Conservation (phyloP, 106 monocot genomes). For the Hemerocallis citrina region DNA sequence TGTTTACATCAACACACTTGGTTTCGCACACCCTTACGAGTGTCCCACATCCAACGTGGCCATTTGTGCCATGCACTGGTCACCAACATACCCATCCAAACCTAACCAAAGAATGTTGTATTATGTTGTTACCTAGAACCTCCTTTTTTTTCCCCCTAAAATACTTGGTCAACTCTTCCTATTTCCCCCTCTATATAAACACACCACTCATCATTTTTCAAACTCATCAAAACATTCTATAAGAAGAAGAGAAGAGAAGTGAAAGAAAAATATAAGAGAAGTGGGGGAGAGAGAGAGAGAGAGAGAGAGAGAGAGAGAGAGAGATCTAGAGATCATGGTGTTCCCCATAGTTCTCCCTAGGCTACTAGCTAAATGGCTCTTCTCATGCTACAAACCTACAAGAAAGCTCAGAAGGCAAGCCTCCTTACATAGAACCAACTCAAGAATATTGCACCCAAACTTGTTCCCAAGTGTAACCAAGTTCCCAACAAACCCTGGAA, state of each 20-base stretch:
- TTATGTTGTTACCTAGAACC: not conserved
- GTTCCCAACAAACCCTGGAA: constrained; percentile 18
- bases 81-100: constrained; percentile 10
- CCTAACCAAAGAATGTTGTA: not conserved
- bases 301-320: not conserved
- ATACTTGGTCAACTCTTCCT: not conserved
- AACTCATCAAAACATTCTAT: not conserved
- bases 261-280: not conserved
- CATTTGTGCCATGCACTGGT: not conserved
- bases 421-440: constrained; percentile 11
- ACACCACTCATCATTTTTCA: not conserved
- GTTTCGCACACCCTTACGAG: too few species aligned
- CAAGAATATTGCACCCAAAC: constrained; percentile 1
- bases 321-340: constrained; percentile 14
- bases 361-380: constrained; percentile 28
- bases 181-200: not conserved
- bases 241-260: not conserved
- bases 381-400: constrained; percentile 30
- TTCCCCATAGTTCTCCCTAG: constrained; percentile 32
- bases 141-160: not conserved
- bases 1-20: too few species aligned
- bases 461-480: constrained; percentile 11
- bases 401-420: constrained; percentile 27
- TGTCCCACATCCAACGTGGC: not conserved
- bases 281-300: too few species aligned